Conservation (phyloP, 768 basidiomycete species). For the Boletus coccyginus region DNA sequence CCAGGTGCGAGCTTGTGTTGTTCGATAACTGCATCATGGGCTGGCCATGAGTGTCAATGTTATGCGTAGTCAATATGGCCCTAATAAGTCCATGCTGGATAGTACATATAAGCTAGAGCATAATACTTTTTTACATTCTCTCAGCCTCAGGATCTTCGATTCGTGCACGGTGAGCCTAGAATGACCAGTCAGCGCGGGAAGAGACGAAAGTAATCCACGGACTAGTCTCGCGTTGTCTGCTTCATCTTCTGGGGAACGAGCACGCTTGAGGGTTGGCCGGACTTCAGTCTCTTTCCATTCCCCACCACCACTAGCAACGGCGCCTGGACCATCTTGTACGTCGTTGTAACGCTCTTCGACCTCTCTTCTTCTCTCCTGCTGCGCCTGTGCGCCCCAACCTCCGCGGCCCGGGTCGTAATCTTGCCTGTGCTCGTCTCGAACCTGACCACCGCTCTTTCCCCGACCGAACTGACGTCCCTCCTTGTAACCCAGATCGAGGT, state of each 20-base stretch:
- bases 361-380: conserved; percentile 74
- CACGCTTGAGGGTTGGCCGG: conserved; percentile 55
- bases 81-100: conserved; percentile 14
- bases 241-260: conserved; percentile 76
- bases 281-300: conserved; percentile 77
- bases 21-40: conserved; percentile 39
- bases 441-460: conserved; percentile 96
- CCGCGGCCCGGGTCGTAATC: conserved; percentile 97
- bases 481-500: conserved; percentile 93
- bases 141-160: conserved; percentile 65
- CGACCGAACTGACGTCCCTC: conserved; percentile 97
- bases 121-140: conserved; percentile 54
- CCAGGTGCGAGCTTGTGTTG: conserved; percentile 45
- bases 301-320: conserved; percentile 79
- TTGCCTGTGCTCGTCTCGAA: conserved; percentile 93
- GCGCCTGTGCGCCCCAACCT: conserved; percentile 89
- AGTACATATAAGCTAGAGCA: conserved; percentile 24
- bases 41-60: conserved; percentile 3
- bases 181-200: conserved; percentile 7
- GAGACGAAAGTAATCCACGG: conserved; percentile 23
- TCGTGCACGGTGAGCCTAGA: conserved; percentile 56
- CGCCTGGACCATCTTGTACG: conserved; percentile 73
- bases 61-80: conserved; percentile 14
- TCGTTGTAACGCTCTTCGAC: conserved; percentile 87
- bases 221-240: conserved; percentile 58